A percentile compares a stretch with the other conserved stretches of the same genome.
phyloP scores from a whole-genome alignment of 306 rosid species.

The Morella rubra region DNA sequence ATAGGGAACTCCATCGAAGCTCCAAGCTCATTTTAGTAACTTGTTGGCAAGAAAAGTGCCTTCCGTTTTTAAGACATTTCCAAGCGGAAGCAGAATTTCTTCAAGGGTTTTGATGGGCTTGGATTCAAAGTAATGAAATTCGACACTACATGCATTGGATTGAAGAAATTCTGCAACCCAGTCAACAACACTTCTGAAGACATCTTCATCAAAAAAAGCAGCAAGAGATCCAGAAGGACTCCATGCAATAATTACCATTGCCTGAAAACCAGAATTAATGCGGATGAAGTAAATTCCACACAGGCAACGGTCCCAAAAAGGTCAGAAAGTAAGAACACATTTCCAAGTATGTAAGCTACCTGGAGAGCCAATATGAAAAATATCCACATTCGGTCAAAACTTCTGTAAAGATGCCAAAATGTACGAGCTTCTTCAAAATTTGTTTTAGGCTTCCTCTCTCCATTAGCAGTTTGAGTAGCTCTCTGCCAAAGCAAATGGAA shows the following conservation, averaged over 20 bases:
- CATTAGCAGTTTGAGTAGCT: slow-evolving; percentile 45
- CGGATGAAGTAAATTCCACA: slow-evolving; percentile 11
- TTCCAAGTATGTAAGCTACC: slow-evolving; percentile 46
- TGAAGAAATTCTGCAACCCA: too few species aligned
- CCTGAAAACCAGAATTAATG: slow-evolving; percentile 53
- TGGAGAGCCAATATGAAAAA: slow-evolving; percentile 93
- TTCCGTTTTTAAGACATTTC: too few species aligned
- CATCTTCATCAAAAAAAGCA: slow-evolving; percentile 62
- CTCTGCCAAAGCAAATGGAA: slow-evolving; percentile 48
- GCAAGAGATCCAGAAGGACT: slow-evolving; percentile 69
- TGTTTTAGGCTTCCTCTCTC: slow-evolving; percentile 84
- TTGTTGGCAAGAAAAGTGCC: too few species aligned
- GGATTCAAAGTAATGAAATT: too few species aligned
- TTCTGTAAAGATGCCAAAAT: slow-evolving; percentile 82
- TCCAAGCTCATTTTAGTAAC: too few species aligned
- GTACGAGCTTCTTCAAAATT: slow-evolving; percentile 97
- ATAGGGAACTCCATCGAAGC: too few species aligned
- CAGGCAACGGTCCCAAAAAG: too few species aligned
- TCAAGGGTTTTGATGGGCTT: too few species aligned
- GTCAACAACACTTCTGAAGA: slow-evolving; percentile 80
- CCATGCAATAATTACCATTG: slow-evolving; percentile 92
- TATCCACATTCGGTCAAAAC: slow-evolving; percentile 98
- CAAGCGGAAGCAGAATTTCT: too few species aligned
- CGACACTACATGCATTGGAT: too few species aligned
- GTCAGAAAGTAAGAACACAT: slow-evolving; percentile 7